Evolutionary conservation across 305 asterid genomes (phyloP), one percentile per base, ranked within the genome.

Genomic region (Rubia balearica): DNA sequence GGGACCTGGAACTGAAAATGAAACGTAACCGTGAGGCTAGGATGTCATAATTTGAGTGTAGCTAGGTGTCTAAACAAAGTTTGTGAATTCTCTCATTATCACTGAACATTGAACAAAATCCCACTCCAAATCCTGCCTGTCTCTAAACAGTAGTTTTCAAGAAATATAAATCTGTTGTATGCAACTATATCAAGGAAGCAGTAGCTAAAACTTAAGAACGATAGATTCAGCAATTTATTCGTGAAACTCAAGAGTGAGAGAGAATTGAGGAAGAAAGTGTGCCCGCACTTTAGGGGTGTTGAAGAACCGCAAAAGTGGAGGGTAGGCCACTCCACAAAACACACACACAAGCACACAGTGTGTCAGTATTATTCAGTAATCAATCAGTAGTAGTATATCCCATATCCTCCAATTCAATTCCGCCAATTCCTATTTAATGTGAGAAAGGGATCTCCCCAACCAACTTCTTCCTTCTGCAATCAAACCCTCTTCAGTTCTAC

Each of bases 241-340:
- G n/a, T n/a, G n/a, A n/a, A n/a, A n/a, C n/a, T n/a, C n/a, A n/a
- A n/a, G n/a, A 55, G 60, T 46, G 1, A 55, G 60, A 17, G 17
- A 56, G 62, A 19, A 21, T 51, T 51, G 43, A 1, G 22, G 43
- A 51, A 56, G 49, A 6, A 67, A 71, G 74, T 71, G 79, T 70
- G 74, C 61, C 72, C 69, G 76, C 82, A 79, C 82, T 79, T 71
- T 62, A 63, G 79, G 49, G 79, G 75, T 63, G 65, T 11, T 6
- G 78, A 71, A 36, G n/a, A 38, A 43, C n/a, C 19, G 13, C n/a
- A 55, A 68, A 22, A 42, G 67, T 45, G 38, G 73, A 64, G 27
- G 5, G 67, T 27, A 67, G 67, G 62, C 72, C 75, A 69, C 33
- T 16, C 22, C 16, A 22, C n/a, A n/a, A n/a, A 19, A 64, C 41